Base-by-base conservation (phyloP, 2,329 filamentous ascomycete genomes). In the Botrytis byssoidea region DNA sequence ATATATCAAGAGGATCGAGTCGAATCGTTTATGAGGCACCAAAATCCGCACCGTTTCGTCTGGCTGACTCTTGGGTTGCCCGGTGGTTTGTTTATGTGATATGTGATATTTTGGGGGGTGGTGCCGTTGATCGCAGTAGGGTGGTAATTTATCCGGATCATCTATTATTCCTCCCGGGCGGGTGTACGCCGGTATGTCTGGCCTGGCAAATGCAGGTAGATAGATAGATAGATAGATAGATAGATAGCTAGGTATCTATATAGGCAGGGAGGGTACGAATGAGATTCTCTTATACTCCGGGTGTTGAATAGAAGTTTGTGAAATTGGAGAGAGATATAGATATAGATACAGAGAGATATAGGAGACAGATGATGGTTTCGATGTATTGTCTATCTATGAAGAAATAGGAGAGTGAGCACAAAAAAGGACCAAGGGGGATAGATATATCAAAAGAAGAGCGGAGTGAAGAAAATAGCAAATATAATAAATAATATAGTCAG, bases 121-220 rank as follows among this genome's bases (percentile, higher is more conserved):
- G 64, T 67, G 44, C 44, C 18, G 44, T 51, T 37, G 64, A 51
- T 51, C 55, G 32, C 16, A 29, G 46, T 46, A 68, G 22, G 3
- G 3, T 29, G 32, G 8, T 68, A 57, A 68, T 57, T 68, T 22
- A 22, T 55, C 40, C 65, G 65, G 65, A 68, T 68, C 35, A 68
- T 57, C 25, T 68, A 32, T 68, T 68, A 32, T 68, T 57, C 65
- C 48, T 57, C 48, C 65, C 65, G 48, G 10, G 35, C 35, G 46
- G 65, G 40, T 68, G 51, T 51, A 55, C n/a, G 16, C 25, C 25
- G 48, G 48, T 55, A 16, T 8, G 48, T n/a, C 48, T 48, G 46
- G 46, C 46, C 46, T n/a, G 25, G 48, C 25, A 55, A n/a, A 55
- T n/a, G 48, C 14, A 55, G 48, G 25, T n/a, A 16, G 48, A 8